Percentiles rank a stretch among this genome's conserved stretches.
These are phyloP conservation scores for Tylopilus sp. DNA, from an alignment of 768 basidiomycete species.

Conservation along the genomic window DNA sequence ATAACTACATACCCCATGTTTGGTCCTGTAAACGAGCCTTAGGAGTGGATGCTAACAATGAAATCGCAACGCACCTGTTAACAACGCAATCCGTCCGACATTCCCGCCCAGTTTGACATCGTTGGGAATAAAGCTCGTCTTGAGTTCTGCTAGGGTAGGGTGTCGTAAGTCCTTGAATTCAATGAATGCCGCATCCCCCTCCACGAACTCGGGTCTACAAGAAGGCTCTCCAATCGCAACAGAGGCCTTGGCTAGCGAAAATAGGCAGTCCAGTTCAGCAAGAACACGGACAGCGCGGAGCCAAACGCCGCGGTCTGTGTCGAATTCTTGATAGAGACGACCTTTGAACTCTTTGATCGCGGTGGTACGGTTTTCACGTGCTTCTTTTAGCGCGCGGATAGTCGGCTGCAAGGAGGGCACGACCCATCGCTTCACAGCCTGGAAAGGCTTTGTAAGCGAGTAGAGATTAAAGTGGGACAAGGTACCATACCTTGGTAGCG, in stretches of 20 bases:
- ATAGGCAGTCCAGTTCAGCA: slow-evolving; percentile 94
- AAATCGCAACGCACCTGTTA: slow-evolving; percentile 63
- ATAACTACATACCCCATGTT: slow-evolving; percentile 74
- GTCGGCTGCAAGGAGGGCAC: slow-evolving; percentile 68
- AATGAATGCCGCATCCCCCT: slow-evolving; percentile 72
- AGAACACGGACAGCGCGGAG: slow-evolving; percentile 79
- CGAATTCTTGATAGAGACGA: slow-evolving; percentile 77
- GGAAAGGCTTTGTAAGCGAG: not conserved
- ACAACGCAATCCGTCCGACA: slow-evolving; percentile 69
- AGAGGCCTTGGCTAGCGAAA: slow-evolving; percentile 88
- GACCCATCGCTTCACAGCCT: slow-evolving; percentile 76
- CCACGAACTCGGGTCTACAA: slow-evolving; percentile 89
- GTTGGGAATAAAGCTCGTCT: slow-evolving; percentile 88
- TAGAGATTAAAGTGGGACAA: not conserved
- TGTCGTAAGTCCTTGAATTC: slow-evolving; percentile 91
- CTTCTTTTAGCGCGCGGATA: slow-evolving; percentile 87
- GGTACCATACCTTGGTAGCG: slow-evolving; percentile 65
- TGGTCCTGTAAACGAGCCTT: slow-evolving; percentile 46
- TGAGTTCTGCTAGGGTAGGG: slow-evolving; percentile 69
- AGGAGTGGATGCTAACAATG: not conserved
- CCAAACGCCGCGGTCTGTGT: slow-evolving; percentile 77
- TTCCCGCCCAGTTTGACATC: slow-evolving; percentile 81
- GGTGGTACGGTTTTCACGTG: slow-evolving; percentile 79
- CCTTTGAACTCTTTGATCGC: slow-evolving; percentile 82
- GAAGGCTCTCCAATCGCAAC: slow-evolving; percentile 87